phyloP scores from a whole-genome alignment of 345 rosid genomes.

The Limnanthes douglasii region DNA sequence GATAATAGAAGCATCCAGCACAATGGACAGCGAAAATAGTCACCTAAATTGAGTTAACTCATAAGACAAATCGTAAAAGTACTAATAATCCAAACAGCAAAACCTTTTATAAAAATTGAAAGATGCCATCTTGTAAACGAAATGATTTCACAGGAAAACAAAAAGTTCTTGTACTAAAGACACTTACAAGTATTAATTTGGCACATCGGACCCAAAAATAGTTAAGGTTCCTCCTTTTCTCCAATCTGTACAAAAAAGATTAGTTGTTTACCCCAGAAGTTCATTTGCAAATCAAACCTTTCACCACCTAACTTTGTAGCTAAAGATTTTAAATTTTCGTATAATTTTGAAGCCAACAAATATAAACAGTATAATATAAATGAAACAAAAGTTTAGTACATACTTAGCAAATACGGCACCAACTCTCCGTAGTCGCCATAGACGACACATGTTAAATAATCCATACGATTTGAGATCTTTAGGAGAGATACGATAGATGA shows the following conservation, averaged over 20 bases:
- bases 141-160: no score
- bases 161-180: no score
- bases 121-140: not conserved
- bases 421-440: slow-evolving; percentile 90
- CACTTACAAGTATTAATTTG: slow-evolving; percentile 60
- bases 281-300: not conserved
- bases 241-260: slow-evolving; percentile 30
- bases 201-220: slow-evolving; percentile 49
- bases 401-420: slow-evolving; percentile 47
- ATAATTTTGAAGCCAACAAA: not conserved
- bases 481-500: slow-evolving; percentile 26
- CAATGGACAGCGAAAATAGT: slow-evolving; percentile 55
- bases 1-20: slow-evolving; percentile 50
- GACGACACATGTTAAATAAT: slow-evolving; percentile 61
- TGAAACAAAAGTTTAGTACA: not conserved
- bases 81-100: not conserved
- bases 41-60: slow-evolving; percentile 29
- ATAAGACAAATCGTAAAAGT: not conserved
- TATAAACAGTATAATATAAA: not conserved
- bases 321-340: not conserved
- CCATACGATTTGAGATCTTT: slow-evolving; percentile 36
- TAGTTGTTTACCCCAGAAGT: not conserved
- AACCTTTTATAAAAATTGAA: not conserved
- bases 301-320: not conserved
- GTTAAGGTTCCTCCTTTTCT: slow-evolving; percentile 53